A percentile compares a stretch with the other conserved stretches of the same genome.
phyloP scores from a whole-genome alignment of 2,329 filamentous ascomycete species.

The Mycogone perniciosa region DNA sequence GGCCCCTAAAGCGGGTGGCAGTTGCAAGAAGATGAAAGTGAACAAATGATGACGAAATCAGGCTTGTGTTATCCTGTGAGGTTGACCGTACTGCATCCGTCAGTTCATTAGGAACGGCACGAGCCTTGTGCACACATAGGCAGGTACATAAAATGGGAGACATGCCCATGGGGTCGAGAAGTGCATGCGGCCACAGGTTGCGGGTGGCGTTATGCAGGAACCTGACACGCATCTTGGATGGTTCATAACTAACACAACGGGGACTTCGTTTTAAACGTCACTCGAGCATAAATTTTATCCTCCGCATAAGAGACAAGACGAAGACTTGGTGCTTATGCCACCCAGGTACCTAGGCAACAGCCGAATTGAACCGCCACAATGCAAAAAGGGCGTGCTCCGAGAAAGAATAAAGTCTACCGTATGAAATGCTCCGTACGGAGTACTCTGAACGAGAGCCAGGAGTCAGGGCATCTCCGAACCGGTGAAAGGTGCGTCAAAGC shows the following conservation, averaged over 20 bases:
- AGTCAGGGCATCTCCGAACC: background rate
- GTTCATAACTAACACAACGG: too few species aligned
- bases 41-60: background rate
- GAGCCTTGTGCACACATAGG: constrained; percentile 4
- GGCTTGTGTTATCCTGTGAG: too few species aligned
- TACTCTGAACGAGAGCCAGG: too few species aligned
- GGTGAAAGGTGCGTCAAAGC: background rate
- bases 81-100: background rate
- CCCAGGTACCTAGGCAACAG: too few species aligned
- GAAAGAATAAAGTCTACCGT: background rate
- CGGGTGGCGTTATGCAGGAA: constrained; percentile 7
- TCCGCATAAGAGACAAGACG: too few species aligned
- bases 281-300: too few species aligned
- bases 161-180: constrained; percentile 1
- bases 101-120: constrained; percentile 10
- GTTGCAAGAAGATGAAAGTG: background rate
- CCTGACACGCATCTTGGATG: background rate
- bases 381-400: too few species aligned
- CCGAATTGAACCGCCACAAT: too few species aligned
- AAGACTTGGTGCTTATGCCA: too few species aligned
- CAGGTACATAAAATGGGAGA: background rate
- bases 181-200: background rate
- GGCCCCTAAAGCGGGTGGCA: background rate
- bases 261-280: too few species aligned
- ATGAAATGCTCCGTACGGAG: background rate